These are phyloP conservation scores for Cladosporium phlei DNA, from an alignment of 2,329 filamentous ascomycete genomes.

Conservation along the genomic window DNA sequence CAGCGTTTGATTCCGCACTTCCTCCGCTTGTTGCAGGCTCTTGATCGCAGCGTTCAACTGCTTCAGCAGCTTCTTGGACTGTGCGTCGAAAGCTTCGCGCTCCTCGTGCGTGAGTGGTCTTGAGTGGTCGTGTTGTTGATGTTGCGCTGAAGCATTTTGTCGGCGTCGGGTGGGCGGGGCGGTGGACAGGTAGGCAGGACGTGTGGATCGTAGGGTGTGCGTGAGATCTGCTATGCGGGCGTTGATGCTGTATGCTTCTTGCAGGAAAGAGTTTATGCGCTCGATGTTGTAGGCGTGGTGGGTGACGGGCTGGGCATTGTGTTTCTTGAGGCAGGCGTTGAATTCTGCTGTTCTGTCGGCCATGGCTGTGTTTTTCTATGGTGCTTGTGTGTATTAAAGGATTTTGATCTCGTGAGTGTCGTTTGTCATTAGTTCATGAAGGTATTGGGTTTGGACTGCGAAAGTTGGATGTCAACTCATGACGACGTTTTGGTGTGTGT, in stretches of 20 bases:
- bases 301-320: slow-evolving; percentile 20
- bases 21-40: slow-evolving; percentile 74
- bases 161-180: slow-evolving; percentile 54
- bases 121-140: slow-evolving; percentile 31
- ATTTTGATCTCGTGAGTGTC: neutral
- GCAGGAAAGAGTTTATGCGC: slow-evolving; percentile 75
- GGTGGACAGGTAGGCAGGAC: slow-evolving; percentile 86
- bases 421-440: neutral
- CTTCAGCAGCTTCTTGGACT: slow-evolving; percentile 78
- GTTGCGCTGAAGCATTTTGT: slow-evolving; percentile 23
- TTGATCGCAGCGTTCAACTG: slow-evolving; percentile 79
- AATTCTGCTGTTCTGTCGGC: slow-evolving; percentile 64
- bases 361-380: slow-evolving; percentile 20
- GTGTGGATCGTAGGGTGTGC: slow-evolving; percentile 73
- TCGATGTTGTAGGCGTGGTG: slow-evolving; percentile 31
- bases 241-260: slow-evolving; percentile 91
- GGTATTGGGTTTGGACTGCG: neutral
- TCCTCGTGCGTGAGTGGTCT: slow-evolving; percentile 70
- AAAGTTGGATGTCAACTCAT: neutral
- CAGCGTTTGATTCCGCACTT: slow-evolving; percentile 72
- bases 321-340: slow-evolving; percentile 55
- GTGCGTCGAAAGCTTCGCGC: slow-evolving; percentile 79
- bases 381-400: neutral
- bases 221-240: slow-evolving; percentile 77
- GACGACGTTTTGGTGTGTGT: neutral